Evolutionary conservation across 306 rosid genomes (phyloP).

Genomic region (Sphenostylis stenocarpa): DNA sequence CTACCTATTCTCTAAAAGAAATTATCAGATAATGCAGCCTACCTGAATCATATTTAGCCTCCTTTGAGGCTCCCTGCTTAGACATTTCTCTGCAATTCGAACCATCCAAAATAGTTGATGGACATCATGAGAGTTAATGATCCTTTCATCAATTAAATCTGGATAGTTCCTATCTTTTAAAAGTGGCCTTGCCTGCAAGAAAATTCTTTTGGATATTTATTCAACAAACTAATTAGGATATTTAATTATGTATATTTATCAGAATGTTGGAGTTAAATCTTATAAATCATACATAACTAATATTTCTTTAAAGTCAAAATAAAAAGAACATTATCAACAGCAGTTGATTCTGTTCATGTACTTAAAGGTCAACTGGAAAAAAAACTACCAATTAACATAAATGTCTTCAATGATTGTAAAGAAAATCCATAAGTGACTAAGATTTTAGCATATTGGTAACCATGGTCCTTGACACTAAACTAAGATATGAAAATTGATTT

Average conservation of each 20-base stretch:
- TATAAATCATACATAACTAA: not conserved
- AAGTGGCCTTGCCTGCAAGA: slow-evolving; percentile 83
- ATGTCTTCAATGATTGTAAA: not conserved
- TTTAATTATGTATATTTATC: not conserved
- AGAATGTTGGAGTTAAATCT: slow-evolving; percentile 11
- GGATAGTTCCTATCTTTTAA: slow-evolving; percentile 83
- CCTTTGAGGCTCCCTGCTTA: slow-evolving; percentile 66
- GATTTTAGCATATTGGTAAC: not conserved
- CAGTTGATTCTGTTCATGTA: not conserved
- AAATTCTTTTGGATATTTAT: not conserved
- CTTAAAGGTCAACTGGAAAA: not conserved
- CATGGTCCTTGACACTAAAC: not conserved
- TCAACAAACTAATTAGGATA: not conserved
- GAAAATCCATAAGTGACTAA: not conserved
- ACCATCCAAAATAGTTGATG: slow-evolving; percentile 87
- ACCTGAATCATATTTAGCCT: slow-evolving; percentile 66
- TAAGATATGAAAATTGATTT: not conserved
- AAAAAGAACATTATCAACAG: not conserved
- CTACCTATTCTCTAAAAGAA: not conserved
- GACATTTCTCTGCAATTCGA: slow-evolving; percentile 74
- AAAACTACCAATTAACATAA: not conserved
- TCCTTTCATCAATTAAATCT: slow-evolving; percentile 67
- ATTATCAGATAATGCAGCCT: not conserved
- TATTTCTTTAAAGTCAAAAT: not conserved
- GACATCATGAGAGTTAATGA: slow-evolving; percentile 51